phyloP scores from a whole-genome alignment of 805 yeast species.

The Saturnispora hagleri region DNA sequence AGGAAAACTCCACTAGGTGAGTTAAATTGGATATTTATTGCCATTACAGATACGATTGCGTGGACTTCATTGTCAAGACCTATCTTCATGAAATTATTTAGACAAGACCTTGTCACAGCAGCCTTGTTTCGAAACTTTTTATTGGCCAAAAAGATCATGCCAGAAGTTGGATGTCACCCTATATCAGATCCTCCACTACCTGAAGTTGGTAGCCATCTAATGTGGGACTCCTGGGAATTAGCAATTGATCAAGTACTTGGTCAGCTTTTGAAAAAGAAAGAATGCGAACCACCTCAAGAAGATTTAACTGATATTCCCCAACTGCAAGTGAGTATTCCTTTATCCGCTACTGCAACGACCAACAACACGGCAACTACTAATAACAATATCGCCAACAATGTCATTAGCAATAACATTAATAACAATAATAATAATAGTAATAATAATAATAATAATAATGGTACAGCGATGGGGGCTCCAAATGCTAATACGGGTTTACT shows the following conservation, averaged over 20 bases:
- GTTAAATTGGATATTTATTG: slow-evolving; percentile 94
- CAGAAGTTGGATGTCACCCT: slow-evolving; percentile 87
- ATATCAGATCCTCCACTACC: slow-evolving; percentile 91
- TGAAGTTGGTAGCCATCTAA: slow-evolving; percentile 71
- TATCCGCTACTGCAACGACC: background rate
- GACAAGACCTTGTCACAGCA: slow-evolving; percentile 95
- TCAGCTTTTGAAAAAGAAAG: slow-evolving; percentile 43
- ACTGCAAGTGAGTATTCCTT: slow-evolving; percentile 15
- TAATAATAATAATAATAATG: background rate
- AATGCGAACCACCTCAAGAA: slow-evolving; percentile 17
- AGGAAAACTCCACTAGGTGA: slow-evolving; percentile 94
- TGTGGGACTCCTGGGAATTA: slow-evolving; percentile 98
- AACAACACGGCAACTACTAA: slow-evolving; percentile 13
- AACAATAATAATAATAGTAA: background rate
- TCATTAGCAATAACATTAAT: background rate
- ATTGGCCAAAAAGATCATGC: slow-evolving; percentile 89
- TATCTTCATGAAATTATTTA: slow-evolving; percentile 76
- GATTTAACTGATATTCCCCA: slow-evolving; percentile 25
- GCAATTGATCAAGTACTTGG: slow-evolving; percentile 91
- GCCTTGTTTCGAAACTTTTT: slow-evolving; percentile 89
- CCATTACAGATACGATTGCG: slow-evolving; percentile 95
- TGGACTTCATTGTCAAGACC: slow-evolving; percentile 90
- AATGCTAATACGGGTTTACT: background rate
- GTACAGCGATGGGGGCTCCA: background rate
- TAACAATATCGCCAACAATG: background rate